A percentile compares a stretch with the other conserved stretches of the same genome.
phyloP scores from a whole-genome alignment of 192 early-diverging fungal genomes.

The Paraglomus occultum region DNA sequence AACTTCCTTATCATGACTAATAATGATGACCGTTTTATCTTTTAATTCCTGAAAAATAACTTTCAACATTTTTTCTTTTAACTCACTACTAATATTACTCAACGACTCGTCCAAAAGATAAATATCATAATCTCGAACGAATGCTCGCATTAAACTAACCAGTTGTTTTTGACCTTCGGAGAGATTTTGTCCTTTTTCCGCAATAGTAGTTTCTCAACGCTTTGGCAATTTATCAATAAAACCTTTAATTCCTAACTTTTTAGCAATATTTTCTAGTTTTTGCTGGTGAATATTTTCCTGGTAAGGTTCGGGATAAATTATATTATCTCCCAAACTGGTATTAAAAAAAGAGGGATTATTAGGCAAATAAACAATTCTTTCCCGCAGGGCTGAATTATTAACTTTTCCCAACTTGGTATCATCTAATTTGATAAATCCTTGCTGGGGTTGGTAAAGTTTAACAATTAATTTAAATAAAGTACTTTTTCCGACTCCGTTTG shows the following conservation, averaged over 20 bases:
- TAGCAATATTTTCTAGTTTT: too few species aligned
- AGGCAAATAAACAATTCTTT: too few species aligned
- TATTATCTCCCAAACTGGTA: too few species aligned
- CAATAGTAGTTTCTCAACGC: slow-evolving; percentile 36
- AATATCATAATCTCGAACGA: slow-evolving; percentile 76
- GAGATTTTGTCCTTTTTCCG: slow-evolving; percentile 61
- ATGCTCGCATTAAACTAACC: slow-evolving; percentile 74
- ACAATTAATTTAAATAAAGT: too few species aligned
- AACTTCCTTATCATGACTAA: not conserved
- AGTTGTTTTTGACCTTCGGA: slow-evolving; percentile 88
- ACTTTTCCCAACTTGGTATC: too few species aligned
- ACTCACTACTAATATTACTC: slow-evolving; percentile 58
- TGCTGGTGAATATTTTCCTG: too few species aligned
- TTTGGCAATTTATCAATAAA: slow-evolving; percentile 7
- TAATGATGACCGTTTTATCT: not conserved
- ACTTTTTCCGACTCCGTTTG: too few species aligned
- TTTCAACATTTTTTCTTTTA: slow-evolving; percentile 1
- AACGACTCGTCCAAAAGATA: slow-evolving; percentile 85
- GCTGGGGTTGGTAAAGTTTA: too few species aligned
- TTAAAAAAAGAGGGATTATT: too few species aligned
- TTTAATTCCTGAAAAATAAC: not conserved
- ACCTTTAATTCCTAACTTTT: not conserved
- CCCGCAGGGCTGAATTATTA: too few species aligned
- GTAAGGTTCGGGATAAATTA: too few species aligned
- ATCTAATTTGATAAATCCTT: too few species aligned